Evolutionary conservation across 768 basidiomycete genomes (phyloP).

Genomic region (Podaxis carcinomalis): DNA sequence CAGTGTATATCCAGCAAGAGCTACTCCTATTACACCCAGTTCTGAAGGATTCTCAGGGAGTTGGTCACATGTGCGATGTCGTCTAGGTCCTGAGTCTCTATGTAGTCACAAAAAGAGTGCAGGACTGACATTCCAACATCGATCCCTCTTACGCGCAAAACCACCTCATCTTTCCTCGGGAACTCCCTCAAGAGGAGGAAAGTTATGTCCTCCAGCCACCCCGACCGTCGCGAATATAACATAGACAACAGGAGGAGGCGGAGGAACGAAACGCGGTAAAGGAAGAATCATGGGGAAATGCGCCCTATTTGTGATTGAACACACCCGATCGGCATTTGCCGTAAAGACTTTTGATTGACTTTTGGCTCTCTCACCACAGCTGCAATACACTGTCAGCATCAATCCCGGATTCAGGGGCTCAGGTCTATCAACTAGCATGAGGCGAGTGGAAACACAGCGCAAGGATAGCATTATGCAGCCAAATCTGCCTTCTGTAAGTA

Average conservation of each 20-base stretch:
- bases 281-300: neutral
- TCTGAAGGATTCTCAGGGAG: neutral
- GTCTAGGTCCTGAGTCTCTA: conserved; percentile 23
- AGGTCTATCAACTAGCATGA: neutral
- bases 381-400: neutral
- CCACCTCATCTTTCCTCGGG: conserved; percentile 24
- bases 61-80: conserved; percentile 19
- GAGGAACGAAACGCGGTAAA: conserved; percentile 14
- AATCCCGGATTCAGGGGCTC: neutral
- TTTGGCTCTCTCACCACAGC: neutral
- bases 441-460: neutral
- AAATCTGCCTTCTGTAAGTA: neutral
- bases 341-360: neutral
- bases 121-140: conserved; percentile 24
- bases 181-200: conserved; percentile 23
- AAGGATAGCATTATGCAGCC: neutral
- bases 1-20: neutral
- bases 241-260: conserved; percentile 17
- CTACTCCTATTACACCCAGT: neutral
- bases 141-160: conserved; percentile 24
- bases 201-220: conserved; percentile 15
- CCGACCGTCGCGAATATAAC: conserved; percentile 15
- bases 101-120: conserved; percentile 5
- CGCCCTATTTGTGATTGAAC: neutral
- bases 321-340: neutral